phyloP scores from a whole-genome alignment of 371 early-diverging fungal genomes.

The Enterocytospora artemiae region DNA sequence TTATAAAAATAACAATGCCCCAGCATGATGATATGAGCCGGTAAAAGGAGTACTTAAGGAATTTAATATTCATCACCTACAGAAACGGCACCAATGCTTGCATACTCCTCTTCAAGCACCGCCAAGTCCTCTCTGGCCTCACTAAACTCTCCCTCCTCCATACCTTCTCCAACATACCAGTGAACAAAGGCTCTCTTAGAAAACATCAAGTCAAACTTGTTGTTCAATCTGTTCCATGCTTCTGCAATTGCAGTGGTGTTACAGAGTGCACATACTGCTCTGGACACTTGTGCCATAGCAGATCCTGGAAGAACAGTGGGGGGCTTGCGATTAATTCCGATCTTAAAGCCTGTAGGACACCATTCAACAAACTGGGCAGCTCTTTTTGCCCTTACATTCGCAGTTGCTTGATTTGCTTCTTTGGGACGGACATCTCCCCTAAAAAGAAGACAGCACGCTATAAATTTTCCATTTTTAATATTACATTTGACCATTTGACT shows the following conservation, averaged over 20 bases:
- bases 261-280: conserved; percentile 81
- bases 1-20: neutral
- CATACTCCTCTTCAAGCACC: conserved; percentile 92
- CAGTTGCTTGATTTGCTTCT: conserved; percentile 75
- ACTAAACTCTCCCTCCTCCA: conserved; percentile 84
- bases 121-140: conserved; percentile 98
- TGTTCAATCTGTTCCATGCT: conserved; percentile 82
- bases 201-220: conserved; percentile 88
- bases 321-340: conserved; percentile 78
- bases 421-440: conserved; percentile 71
- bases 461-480: conserved; percentile 82
- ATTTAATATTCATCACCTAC: conserved; percentile 32
- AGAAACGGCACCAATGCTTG: conserved; percentile 10
- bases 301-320: conserved; percentile 79
- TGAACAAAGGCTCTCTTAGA: conserved; percentile 92
- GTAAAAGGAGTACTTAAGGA: conserved; percentile 8
- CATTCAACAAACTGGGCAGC: conserved; percentile 89
- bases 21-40: neutral
- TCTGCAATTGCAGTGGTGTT: conserved; percentile 89
- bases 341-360: conserved; percentile 93
- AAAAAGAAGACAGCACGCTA: conserved; percentile 83
- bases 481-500: conserved; percentile 92
- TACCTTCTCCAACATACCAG: conserved; percentile 94
- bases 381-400: conserved; percentile 64
- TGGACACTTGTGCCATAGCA: conserved; percentile 76